Evolutionary conservation across 306 rosid genomes (phyloP), one percentile per base, ranked within the genome.

Genomic region (Cyamopsis tetragonoloba): DNA sequence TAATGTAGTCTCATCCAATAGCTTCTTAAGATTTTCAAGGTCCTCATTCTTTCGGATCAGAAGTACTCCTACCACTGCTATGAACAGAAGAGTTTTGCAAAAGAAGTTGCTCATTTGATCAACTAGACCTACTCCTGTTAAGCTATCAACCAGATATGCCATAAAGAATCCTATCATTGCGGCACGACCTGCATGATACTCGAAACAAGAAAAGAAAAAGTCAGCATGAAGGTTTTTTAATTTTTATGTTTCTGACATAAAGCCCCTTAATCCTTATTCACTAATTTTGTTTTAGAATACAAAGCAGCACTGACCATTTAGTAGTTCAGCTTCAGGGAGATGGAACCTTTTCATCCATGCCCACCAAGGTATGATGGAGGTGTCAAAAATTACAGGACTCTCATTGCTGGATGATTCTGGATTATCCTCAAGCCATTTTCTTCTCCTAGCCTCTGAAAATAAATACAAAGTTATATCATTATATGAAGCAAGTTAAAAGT

Each of bases 351-450:
- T 95, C 4, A 83, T 73, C 99, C 99, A 93, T 49, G 97, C 97
- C 99, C 97, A 93, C 99, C 99, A 93, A 23, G 99, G 99, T 37
- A 93, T 53, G 48, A 90, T 88, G 79, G 97, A 88, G 24, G 99
- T 88, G 81, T 90, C 99, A 74, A 93, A 93, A 47, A 86, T 67
- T 19, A 93, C 80, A 37, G 96, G 99, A 12, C 62, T 80, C 13
- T 88, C 90, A 19, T 93, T 93, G 61, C 69, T 90, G 51, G 96
- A 81, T 55, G 99, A 81, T 79, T 90, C 97, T 2, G 95, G 99
- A 74, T 86, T 84, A 54, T 56, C 79, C 83, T 90, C 86, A 8
- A 88, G 87, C 99, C 99, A 88, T 75, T 90, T 93, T 66, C 99
- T 88, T 65, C 99, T 90, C 71, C 86, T 83, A 24, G 99, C 97